Evolutionary conservation across 1,284 basidiomycete genomes (phyloP).

Genomic region (Irpex rosettiformis): DNA sequence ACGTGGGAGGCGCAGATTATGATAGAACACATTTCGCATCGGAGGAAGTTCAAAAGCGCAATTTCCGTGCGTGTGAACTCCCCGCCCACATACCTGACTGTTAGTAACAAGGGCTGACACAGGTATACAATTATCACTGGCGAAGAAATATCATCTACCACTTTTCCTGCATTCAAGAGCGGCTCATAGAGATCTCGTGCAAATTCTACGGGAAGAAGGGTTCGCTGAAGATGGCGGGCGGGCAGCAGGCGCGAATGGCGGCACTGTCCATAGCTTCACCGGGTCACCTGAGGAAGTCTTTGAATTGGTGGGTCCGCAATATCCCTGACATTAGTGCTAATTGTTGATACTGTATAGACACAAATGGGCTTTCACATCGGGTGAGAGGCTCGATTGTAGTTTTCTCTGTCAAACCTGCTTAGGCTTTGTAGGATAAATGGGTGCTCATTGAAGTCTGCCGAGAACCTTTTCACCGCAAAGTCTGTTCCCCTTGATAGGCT

Average conservation of each 20-base stretch:
- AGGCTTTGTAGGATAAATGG: slow-evolving; percentile 61
- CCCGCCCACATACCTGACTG: background rate
- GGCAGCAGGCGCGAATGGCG: slow-evolving; percentile 55
- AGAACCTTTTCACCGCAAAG: slow-evolving; percentile 63
- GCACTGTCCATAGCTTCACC: slow-evolving; percentile 88
- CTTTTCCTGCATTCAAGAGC: slow-evolving; percentile 85
- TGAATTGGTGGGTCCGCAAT: slow-evolving; percentile 51
- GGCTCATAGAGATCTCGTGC: slow-evolving; percentile 71
- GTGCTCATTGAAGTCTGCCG: slow-evolving; percentile 79
- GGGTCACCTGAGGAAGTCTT: slow-evolving; percentile 64
- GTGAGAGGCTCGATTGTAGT: slow-evolving; percentile 23
- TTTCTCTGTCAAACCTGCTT: background rate
- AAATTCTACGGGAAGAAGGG: slow-evolving; percentile 64
- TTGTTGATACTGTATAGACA: slow-evolving; percentile 38
- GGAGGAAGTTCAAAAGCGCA: slow-evolving; percentile 58
- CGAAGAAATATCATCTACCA: slow-evolving; percentile 72
- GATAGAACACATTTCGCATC: slow-evolving; percentile 76
- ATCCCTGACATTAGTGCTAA: slow-evolving; percentile 4
- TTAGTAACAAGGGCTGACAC: background rate
- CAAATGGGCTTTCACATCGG: slow-evolving; percentile 71
- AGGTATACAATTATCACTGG: slow-evolving; percentile 65
- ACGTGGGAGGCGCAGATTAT: slow-evolving; percentile 55
- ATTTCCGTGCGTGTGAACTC: slow-evolving; percentile 53
- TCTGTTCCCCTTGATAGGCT: slow-evolving; percentile 63
- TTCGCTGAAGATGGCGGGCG: slow-evolving; percentile 57